Base-by-base conservation (phyloP, 108 stramenopile genomes). In the Schizochytrium sp. region DNA sequence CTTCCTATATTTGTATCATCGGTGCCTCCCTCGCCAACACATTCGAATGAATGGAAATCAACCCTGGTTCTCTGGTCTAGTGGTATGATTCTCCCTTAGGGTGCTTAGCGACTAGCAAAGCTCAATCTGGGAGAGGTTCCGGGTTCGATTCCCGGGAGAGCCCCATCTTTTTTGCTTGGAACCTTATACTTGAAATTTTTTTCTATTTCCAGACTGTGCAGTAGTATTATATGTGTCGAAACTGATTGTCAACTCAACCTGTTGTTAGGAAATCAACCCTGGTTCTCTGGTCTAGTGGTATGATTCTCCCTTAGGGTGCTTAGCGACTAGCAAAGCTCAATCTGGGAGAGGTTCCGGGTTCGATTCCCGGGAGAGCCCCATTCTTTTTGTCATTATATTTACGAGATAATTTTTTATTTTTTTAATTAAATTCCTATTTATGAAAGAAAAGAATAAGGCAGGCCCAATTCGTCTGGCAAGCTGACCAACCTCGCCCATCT, bases 41-140 rank as follows among this genome's bases (percentile, higher is more conserved):
- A 60, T 1, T 2, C 59, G 59, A n/a, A n/a, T 60, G 19, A 60
- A 28, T 28, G 28, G 28, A 28, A 28, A 28, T 28, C 28, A 28
- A 28, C 28, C 59, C 59, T 69, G 64, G 40, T 44, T 44, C 64
- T 44, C 64, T 69, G 64, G 64, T 69, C 64, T 69, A 69, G 64
- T 69, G 64, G 64, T 69, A 69, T 69, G 64, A 69, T 69, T 69
- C 64, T 69, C 64, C 64, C 64, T 69, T 69, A 69, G 64, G 64
- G 64, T 69, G 28, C 28, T 28, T 28, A 28, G 28, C 28, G 28
- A 28, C 28, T 28, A 28, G 28, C 28, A 28, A 28, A 28, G 28
- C 28, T 28, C 28, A 28, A 28, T 28, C 28, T 28, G 64, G 28
- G 28, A 28, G 28, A 28, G 28, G 28, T 28, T 28, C 28, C 28